phyloP scores from a whole-genome alignment of 495 filamentous ascomycete genomes.

The Pseudevernia furfuracea region DNA sequence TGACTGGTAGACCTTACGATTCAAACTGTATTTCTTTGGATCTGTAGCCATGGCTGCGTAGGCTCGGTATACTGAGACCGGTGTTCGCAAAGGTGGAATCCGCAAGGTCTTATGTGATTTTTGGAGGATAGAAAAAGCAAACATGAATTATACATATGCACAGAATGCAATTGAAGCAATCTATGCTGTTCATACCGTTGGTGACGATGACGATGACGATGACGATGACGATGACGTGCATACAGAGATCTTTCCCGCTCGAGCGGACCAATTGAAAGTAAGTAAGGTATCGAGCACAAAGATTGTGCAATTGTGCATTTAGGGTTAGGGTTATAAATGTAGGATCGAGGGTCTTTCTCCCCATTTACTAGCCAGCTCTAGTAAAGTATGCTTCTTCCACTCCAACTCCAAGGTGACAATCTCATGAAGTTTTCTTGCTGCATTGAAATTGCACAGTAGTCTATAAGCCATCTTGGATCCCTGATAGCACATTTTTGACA shows the following conservation, averaged over 20 bases:
- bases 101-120: neutral
- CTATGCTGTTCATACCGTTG: neutral
- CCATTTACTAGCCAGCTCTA: no score
- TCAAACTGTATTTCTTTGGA: constrained; percentile 76
- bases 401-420: neutral
- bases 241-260: neutral
- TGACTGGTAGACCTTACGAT: constrained; percentile 45
- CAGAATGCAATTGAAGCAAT: neutral
- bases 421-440: neutral
- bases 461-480: neutral
- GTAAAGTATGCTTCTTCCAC: neutral
- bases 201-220: neutral
- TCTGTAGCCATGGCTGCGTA: constrained; percentile 63
- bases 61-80: constrained; percentile 1
- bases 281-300: neutral
- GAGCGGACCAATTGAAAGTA: neutral
- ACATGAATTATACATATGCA: neutral
- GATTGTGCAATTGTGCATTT: neutral
- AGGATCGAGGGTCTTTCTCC: no score
- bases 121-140: neutral
- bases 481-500: neutral
- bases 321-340: no score
- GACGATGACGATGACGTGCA: neutral
- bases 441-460: neutral
- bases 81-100: neutral